Evolutionary conservation across 805 yeast genomes (phyloP), one percentile per base, ranked within the genome.

Genomic region (Starmerella davenportii): DNA sequence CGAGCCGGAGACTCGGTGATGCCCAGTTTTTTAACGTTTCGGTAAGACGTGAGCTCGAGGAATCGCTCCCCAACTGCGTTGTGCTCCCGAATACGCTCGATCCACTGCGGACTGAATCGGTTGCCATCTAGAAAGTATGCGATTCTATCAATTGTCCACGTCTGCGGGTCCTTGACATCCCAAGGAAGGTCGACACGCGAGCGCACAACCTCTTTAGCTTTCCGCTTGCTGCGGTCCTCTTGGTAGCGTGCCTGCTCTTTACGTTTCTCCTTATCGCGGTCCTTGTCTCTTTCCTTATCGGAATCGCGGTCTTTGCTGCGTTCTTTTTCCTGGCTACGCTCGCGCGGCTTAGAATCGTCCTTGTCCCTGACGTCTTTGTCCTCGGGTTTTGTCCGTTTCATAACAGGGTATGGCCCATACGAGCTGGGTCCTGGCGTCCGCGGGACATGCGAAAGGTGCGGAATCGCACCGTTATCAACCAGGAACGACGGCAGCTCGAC

Each of bases 101-200:
- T 61, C 95, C 95, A 84, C 13, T 75, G 62, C 3, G 66, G 69
- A 46, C 77, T 76, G 57, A 84, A 84, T 17, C 68, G 65, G 53
- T 82, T 67, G n/a, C 56, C 48, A 5, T 68, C 74, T 20, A 84
- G 62, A 92, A 93, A 84, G 35, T 60, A 53, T 0, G 65, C 42
- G 1, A 82, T 85, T 38, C 78, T 64, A n/a, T 66, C 71, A 45
- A 69, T 59, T 1, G 76, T 71, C 95, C 95, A 82, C 42, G 71
- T 75, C 11, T 18, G 24, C 11, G 53, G 40, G 30, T 38, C 37
- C 14, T 21, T 18, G n/a, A 14, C 27, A 16, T 38, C 16, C 49
- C 49, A 46, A 4, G 47, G 45, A 16, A 44, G 21, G 9, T 34
- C 25, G 25, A 16, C 29, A 7, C 9, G 8, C 7, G 25, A 23